Conservation (phyloP, 805 yeast genomes). For the Starmerella sp. region DNA sequence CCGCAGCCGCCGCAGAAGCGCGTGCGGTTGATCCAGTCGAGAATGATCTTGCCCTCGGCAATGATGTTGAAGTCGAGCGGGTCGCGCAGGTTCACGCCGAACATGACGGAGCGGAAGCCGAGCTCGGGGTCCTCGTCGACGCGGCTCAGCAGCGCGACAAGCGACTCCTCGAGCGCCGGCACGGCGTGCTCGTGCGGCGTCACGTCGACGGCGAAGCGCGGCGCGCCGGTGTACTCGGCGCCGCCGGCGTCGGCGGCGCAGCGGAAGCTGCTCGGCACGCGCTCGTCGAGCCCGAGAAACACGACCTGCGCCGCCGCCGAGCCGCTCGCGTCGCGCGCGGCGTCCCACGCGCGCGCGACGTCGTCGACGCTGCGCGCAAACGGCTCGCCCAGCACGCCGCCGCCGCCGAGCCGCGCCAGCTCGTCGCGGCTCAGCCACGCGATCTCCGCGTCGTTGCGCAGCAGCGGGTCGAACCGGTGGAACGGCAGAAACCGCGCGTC, state of each 20-base stretch:
- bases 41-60: constrained; percentile 71
- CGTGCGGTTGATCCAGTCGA: constrained; percentile 74
- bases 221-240: constrained; percentile 27
- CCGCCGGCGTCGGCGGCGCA: too few species aligned
- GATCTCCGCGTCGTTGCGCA: constrained; percentile 19
- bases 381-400: constrained; percentile 30
- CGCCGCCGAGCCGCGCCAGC: constrained; percentile 25
- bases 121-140: background rate
- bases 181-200: constrained; percentile 19
- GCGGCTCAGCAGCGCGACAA: constrained; percentile 12
- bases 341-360: constrained; percentile 29
- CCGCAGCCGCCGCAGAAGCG: constrained; percentile 86
- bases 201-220: constrained; percentile 33
- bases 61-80: constrained; percentile 49
- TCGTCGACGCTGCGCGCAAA: constrained; percentile 24
- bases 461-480: constrained; percentile 24
- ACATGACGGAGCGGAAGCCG: constrained; percentile 12
- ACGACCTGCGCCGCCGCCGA: constrained; percentile 27
- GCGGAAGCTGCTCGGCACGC: constrained; percentile 15
- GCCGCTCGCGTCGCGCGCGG: constrained; percentile 28
- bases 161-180: constrained; percentile 10
- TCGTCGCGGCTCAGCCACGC: constrained; percentile 25
- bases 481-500: constrained; percentile 42
- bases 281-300: constrained; percentile 42
- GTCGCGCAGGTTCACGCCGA: constrained; percentile 12